phyloP scores from a whole-genome alignment of 2,329 filamentous ascomycete genomes.

The Stylonectria norvegica region DNA sequence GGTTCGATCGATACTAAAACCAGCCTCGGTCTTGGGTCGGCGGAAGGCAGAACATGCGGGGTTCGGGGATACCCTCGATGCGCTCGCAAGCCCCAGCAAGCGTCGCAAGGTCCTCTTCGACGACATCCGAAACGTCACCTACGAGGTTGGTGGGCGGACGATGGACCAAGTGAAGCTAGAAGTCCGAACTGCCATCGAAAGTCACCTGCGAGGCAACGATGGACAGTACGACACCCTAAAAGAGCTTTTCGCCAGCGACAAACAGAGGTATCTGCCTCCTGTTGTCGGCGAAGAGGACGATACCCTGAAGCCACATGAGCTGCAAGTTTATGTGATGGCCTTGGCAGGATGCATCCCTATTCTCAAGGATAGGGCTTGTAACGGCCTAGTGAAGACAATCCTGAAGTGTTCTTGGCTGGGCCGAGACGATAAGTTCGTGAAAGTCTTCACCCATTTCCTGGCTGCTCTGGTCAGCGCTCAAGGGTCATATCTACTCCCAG shows the following conservation, averaged over 20 bases:
- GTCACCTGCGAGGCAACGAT: conserved; percentile 54
- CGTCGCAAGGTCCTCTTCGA: conserved; percentile 58
- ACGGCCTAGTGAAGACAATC: conserved; percentile 55
- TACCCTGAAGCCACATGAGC: conserved; percentile 50
- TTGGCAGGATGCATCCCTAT: conserved; percentile 59
- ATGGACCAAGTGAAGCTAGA: conserved; percentile 55
- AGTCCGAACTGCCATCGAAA: conserved; percentile 54
- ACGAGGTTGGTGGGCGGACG: conserved; percentile 51
- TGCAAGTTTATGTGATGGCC: conserved; percentile 60
- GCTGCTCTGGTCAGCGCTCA: conserved; percentile 77
- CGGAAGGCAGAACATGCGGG: conserved; percentile 44
- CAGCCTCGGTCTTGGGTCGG: conserved; percentile 43
- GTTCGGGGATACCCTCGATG: conserved; percentile 38
- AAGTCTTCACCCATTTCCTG: conserved; percentile 65
- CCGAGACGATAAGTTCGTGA: conserved; percentile 61
- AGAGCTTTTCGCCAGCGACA: conserved; percentile 53
- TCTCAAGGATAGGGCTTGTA: conserved; percentile 55
- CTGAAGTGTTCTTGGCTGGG: conserved; percentile 64
- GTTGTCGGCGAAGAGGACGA: conserved; percentile 46
- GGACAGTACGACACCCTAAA: conserved; percentile 61
- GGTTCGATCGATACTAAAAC: conserved; percentile 53
- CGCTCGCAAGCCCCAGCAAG: conserved; percentile 46
- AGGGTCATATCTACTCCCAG: conserved; percentile 68
- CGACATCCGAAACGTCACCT: conserved; percentile 54
- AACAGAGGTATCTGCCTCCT: conserved; percentile 37